phyloP scores from a whole-genome alignment of 106 monocot genomes.

The Dendrobium catenatum region DNA sequence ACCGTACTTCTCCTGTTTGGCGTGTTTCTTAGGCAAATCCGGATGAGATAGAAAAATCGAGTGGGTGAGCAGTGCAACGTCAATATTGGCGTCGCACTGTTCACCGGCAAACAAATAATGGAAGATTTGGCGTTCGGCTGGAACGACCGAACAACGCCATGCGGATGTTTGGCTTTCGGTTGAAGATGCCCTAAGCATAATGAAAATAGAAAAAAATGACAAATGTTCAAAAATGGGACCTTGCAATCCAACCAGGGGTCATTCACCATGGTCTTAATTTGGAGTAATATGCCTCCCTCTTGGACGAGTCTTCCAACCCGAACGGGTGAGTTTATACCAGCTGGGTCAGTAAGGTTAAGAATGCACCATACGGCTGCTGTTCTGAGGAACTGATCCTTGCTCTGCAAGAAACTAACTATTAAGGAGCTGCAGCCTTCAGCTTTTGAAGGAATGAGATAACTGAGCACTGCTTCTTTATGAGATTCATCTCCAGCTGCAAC shows the following conservation, averaged over 20 bases:
- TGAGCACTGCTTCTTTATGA: conserved; percentile 68
- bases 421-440: conserved; percentile 18
- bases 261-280: conserved; percentile 72
- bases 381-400: conserved; percentile 45
- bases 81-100: too few relatives aligned
- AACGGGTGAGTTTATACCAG: conserved; percentile 21
- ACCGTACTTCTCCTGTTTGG: too few relatives aligned
- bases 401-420: conserved; percentile 58
- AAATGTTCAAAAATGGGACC: conserved; percentile 22
- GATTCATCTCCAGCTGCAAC: conserved; percentile 59
- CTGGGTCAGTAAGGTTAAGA: conserved; percentile 53
- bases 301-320: conserved; percentile 42
- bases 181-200: background rate
- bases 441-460: conserved; percentile 34
- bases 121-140: too few relatives aligned
- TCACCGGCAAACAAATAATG: too few relatives aligned
- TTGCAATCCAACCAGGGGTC: conserved; percentile 88
- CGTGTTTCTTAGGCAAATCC: too few relatives aligned
- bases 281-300: conserved; percentile 58
- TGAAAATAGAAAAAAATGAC: background rate
- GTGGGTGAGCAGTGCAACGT: too few relatives aligned
- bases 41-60: too few relatives aligned
- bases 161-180: too few relatives aligned
- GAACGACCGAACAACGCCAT: too few relatives aligned
- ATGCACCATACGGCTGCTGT: conserved; percentile 80